A percentile compares a stretch with the other conserved stretches of the same genome.
phyloP scores from a whole-genome alignment of 2,329 filamentous ascomycete genomes.

The Endoconidiophora laricicola region DNA sequence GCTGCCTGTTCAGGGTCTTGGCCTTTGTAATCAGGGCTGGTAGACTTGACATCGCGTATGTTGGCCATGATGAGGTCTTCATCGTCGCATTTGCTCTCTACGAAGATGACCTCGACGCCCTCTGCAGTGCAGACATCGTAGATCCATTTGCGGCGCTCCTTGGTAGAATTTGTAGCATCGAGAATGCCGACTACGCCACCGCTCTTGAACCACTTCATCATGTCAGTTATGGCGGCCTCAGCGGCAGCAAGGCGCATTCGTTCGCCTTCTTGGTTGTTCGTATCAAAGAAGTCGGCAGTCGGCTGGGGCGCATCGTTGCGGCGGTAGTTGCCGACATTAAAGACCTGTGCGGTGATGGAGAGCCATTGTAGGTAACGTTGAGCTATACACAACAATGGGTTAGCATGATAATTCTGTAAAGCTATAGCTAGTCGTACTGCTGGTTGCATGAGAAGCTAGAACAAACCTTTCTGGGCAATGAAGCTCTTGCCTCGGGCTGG shows the following conservation, averaged over 20 bases:
- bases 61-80: constrained; percentile 96
- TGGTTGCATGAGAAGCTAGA: neutral
- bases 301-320: constrained; percentile 80
- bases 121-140: constrained; percentile 59
- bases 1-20: constrained; percentile 88
- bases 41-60: constrained; percentile 93
- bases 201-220: constrained; percentile 78
- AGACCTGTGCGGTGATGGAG: constrained; percentile 80
- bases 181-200: constrained; percentile 78
- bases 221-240: constrained; percentile 80
- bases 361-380: constrained; percentile 94
- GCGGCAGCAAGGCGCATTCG: constrained; percentile 74
- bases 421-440: neutral
- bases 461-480: constrained; percentile 86
- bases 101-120: constrained; percentile 79
- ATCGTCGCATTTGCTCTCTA: constrained; percentile 93
- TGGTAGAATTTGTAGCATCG: constrained; percentile 93
- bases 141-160: constrained; percentile 79
- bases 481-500: constrained; percentile 92
- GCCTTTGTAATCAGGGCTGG: constrained; percentile 83
- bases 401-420: neutral
- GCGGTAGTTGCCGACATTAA: constrained; percentile 95
- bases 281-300: constrained; percentile 89
- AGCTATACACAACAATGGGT: constrained; percentile 30
- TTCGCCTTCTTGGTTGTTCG: constrained; percentile 76